Conservation (phyloP, 2,329 filamentous ascomycete species). For the Ceratocystis ficicola region DNA sequence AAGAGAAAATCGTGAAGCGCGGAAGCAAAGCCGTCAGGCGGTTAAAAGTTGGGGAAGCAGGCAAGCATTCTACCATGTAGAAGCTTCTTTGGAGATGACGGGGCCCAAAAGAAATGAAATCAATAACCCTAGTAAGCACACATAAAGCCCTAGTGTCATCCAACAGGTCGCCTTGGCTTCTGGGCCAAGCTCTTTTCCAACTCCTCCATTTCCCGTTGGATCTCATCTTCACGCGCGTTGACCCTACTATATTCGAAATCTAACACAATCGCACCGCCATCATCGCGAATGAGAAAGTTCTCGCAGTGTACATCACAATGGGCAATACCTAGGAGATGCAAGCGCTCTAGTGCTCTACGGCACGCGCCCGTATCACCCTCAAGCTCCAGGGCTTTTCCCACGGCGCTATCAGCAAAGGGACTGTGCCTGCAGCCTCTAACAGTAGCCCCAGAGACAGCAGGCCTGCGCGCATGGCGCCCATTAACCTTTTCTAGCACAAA, state of each 20-base stretch:
- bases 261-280: slow-evolving; percentile 8
- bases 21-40: neutral
- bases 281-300: slow-evolving; percentile 10
- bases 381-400: neutral
- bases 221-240: neutral
- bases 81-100: neutral
- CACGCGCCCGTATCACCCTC: slow-evolving; percentile 4
- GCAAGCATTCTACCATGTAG: neutral
- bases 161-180: neutral
- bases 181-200: neutral
- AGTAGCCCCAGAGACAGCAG: neutral
- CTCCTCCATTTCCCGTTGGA: slow-evolving; percentile 11
- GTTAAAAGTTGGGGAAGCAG: neutral
- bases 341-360: neutral
- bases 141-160: neutral
- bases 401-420: neutral
- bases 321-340: slow-evolving; percentile 10
- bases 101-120: neutral
- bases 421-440: no score
- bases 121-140: neutral
- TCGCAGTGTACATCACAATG: slow-evolving; percentile 14
- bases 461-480: slow-evolving; percentile 6
- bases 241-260: slow-evolving; percentile 16
- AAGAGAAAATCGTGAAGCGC: neutral
- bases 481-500: slow-evolving; percentile 6